Base-by-base conservation (phyloP, 139 green algal species). In the Bryopsis sp. region DNA sequence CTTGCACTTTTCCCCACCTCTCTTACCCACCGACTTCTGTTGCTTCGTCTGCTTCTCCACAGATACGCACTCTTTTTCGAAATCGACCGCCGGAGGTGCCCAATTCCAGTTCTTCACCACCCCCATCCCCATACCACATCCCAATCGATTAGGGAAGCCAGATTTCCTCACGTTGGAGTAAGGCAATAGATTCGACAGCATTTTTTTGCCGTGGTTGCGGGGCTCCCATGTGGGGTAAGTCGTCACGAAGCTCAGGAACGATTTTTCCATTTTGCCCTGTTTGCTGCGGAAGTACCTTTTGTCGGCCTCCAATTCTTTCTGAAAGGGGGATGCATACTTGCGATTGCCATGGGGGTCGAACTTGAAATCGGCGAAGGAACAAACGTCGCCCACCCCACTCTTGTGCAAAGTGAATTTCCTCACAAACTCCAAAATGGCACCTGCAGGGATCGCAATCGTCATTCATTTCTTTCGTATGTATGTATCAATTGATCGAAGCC, bases 211-310 rank as follows among this genome's bases (percentile, higher is more conserved):
- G 4, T 67, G 48, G 6, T 76, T 64, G 7, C 47, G 64, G 0
- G 88, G 87, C 54, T 81, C 68, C 90, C 91, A 97, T 1, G 76
- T 82, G 1, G 89, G 89, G 77, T 97, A 97, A n/a, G 80, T 88
- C 11, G 84, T 79, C 0, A 82, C 80, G 77, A 97, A 98, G 19
- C 78, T 90, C 3, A 97, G 60, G 48, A 98, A 87, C 28, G 76
- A 90, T 73, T 96, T 95, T 74, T 97, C 93, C 80, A 96, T 84
- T 75, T 98, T 98, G 39, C 91, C 90, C 63, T 97, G 85, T 46
- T 72, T 50, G 59, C 75, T 88, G 43, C 82, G 76, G 19, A 22
- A n/a, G 7, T 7, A 33, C 47, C 37, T 60, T 48, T 31, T n/a
- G n/a, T n/a, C n/a, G n/a, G n/a, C n/a, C n/a, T n/a, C n/a, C n/a